Evolutionary conservation across 257 asterid species (phyloP), one percentile per base, ranked within the genome.

Genomic region (Apocynum venetum): DNA sequence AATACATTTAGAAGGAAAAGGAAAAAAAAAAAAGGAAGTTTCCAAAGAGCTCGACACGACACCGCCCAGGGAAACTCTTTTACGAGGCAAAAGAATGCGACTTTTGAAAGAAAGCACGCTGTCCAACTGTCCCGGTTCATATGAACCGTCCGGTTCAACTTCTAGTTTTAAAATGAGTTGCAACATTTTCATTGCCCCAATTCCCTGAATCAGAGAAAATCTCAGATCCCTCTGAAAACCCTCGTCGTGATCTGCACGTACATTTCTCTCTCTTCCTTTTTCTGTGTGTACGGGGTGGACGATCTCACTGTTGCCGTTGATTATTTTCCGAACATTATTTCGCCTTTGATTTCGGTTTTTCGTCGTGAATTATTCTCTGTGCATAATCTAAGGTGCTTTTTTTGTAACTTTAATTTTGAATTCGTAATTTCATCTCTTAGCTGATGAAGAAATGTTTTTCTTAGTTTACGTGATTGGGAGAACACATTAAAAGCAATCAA

Each of bases 201-300:
- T 20, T 66, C 74, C 72, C n/a, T 65, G 53, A 63, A 76, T 65
- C 73, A 36, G 55, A 15, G 51, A 66, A 66, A 49, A 76, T 76
- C 74, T 51, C 74, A 66, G 74, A 65, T 76, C 79, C 52, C 77
- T 15, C 63, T 5, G 49, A 35, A 75, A 76, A 64, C 79, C 73
- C 79, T 76, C 79, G 79, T 64, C 73, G 79, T 64, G 74, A 76
- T 66, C 74, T 51, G 69, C 74, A 76, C 74, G 79, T 65, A 40
- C 38, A 2, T 19, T 17, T 35, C 36, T 38, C 73, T 38, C 12
- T 59, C 44, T 6, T 13, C 31, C 36, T 38, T 36, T 48, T n/a
- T 38, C 19, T 71, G n/a, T 14, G 44, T 4, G 17, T 36, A 20
- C 14, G 9, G 1, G 35, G 20, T 19, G 25, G 55, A 35, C 79